Conservation (phyloP, 371 early-diverging fungal species). For the Mucor indicus region DNA sequence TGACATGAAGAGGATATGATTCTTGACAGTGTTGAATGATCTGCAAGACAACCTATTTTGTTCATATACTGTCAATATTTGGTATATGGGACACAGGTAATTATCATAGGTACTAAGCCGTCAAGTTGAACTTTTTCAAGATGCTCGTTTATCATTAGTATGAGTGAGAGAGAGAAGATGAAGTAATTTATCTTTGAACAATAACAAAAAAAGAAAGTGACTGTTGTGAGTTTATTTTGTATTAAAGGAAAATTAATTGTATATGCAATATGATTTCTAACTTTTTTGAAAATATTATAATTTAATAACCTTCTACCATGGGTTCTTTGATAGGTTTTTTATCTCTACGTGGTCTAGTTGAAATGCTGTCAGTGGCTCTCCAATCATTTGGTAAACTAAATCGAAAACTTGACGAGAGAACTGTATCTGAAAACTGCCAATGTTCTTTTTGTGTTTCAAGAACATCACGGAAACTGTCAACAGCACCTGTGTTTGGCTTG, state of each 20-base stretch:
- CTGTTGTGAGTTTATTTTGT: too few relatives aligned
- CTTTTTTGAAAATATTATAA: too few relatives aligned
- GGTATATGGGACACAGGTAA: too few relatives aligned
- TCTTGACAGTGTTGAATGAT: too few relatives aligned
- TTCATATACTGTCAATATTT: neutral
- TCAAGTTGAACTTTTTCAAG: too few relatives aligned
- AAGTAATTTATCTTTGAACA: neutral
- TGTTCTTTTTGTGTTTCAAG: slow-evolving; percentile 43
- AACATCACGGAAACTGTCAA: slow-evolving; percentile 42
- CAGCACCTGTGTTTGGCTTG: slow-evolving; percentile 55
- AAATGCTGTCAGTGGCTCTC: slow-evolving; percentile 53
- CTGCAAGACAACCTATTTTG: too few relatives aligned
- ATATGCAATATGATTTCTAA: too few relatives aligned
- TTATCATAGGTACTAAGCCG: too few relatives aligned
- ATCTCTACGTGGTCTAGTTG: slow-evolving; percentile 50
- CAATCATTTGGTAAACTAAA: slow-evolving; percentile 56
- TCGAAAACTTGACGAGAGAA: slow-evolving; percentile 40
- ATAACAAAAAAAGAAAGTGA: too few relatives aligned
- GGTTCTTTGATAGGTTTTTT: slow-evolving; percentile 29
- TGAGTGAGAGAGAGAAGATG: neutral
- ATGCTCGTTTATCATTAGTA: neutral
- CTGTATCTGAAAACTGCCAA: slow-evolving; percentile 50
- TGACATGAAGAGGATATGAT: too few relatives aligned
- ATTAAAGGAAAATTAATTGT: too few relatives aligned
- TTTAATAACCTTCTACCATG: slow-evolving; percentile 30